A percentile compares a stretch with the other conserved stretches of the same genome.
Conservation (phyloP, 2,329 filamentous ascomycete species). For the Exophiala spinifera region DNA sequence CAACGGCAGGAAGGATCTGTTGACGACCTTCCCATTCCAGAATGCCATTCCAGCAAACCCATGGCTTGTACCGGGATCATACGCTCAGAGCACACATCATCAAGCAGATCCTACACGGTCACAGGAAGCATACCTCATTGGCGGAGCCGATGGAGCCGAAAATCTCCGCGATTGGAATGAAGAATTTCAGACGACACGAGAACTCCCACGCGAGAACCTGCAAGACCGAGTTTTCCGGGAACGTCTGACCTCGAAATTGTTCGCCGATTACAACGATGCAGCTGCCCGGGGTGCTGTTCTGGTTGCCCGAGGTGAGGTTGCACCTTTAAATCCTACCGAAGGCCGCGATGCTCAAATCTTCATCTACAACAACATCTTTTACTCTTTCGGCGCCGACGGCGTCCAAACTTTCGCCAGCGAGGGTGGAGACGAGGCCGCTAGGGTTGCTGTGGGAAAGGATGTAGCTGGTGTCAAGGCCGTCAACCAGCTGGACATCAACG, state of each 20-base stretch:
- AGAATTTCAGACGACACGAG: conserved; percentile 94
- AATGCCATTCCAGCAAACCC: conserved; percentile 90
- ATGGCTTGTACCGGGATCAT: conserved; percentile 74
- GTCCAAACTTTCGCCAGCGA: conserved; percentile 96
- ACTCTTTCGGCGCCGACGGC: conserved; percentile 95
- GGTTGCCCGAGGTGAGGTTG: conserved; percentile 87
- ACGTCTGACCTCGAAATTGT: conserved; percentile 88
- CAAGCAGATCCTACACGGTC: conserved; percentile 80
- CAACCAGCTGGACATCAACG: conserved; percentile 94
- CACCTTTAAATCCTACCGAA: conserved; percentile 92
- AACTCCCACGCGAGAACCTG: conserved; percentile 87
- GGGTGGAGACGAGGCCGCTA: conserved; percentile 92
- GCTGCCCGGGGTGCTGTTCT: conserved; percentile 87
- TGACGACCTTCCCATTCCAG: conserved; percentile 92
- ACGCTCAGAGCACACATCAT: conserved; percentile 62
- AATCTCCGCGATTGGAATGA: conserved; percentile 98
- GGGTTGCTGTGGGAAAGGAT: conserved; percentile 94
- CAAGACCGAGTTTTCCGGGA: conserved; percentile 96
- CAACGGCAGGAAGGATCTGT: conserved; percentile 79
- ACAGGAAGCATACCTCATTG: conserved; percentile 87
- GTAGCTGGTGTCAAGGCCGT: conserved; percentile 90
- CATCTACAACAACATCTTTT: conserved; percentile 99
- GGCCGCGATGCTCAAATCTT: conserved; percentile 92
- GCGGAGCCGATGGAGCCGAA: conserved; percentile 89
- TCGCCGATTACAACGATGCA: conserved; percentile 96